Evolutionary conservation across 129 eudicot species (phyloP).

Genomic region (Chrysanthemum makinoi): DNA sequence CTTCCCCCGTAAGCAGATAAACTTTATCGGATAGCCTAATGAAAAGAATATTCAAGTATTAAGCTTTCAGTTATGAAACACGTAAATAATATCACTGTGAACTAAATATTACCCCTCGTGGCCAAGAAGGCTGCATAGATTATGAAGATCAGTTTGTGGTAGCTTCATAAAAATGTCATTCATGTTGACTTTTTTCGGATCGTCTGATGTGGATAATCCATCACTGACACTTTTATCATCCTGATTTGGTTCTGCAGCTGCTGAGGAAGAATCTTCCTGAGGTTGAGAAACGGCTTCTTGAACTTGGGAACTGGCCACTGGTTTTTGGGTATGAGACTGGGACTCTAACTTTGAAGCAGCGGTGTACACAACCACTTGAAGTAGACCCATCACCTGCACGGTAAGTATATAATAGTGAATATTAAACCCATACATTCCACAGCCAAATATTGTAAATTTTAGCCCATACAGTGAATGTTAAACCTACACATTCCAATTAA

Average conservation of each 20-base stretch:
- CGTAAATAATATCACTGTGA: neutral
- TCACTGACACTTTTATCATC: constrained; percentile 36
- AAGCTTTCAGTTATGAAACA: constrained; percentile 5
- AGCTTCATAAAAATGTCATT: constrained; percentile 63
- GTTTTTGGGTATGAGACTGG: constrained; percentile 53
- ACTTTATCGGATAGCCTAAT: constrained; percentile 95
- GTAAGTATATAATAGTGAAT: neutral
- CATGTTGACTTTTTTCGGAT: constrained; percentile 33
- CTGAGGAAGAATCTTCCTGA: constrained; percentile 41
- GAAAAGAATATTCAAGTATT: constrained; percentile 10
- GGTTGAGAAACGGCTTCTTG: constrained; percentile 36
- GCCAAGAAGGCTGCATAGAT: constrained; percentile 92
- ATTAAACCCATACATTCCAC: neutral
- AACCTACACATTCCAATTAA: no score
- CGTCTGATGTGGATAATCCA: constrained; percentile 47
- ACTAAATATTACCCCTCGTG: constrained; percentile 69
- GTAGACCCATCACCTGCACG: constrained; percentile 84
- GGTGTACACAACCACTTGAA: constrained; percentile 78
- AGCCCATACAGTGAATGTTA: no score
- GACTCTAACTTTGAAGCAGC: constrained; percentile 73
- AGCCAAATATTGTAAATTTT: no score
- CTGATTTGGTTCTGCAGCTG: constrained; percentile 36
- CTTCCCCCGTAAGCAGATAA: constrained; percentile 83
- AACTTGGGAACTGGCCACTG: constrained; percentile 41
- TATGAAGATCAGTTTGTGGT: constrained; percentile 38